These are phyloP conservation scores for Eremomyces bilateralis DNA, from an alignment of 495 filamentous ascomycete genomes.

Conservation along the genomic window DNA sequence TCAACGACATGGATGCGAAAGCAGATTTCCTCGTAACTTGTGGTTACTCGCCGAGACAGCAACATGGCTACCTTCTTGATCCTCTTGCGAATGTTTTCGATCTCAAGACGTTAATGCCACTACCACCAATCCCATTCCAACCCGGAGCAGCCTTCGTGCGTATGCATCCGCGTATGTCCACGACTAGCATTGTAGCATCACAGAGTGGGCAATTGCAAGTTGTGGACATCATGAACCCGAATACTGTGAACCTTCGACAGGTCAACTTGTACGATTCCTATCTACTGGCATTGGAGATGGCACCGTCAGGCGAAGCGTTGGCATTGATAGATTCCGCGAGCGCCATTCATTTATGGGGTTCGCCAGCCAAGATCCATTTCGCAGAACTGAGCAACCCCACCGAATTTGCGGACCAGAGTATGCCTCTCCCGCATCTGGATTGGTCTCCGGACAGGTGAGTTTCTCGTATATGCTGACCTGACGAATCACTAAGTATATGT, in stretches of 20 bases:
- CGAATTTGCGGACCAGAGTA: conserved; percentile 47
- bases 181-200: conserved; percentile 76
- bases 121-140: conserved; percentile 81
- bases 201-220: conserved; percentile 83
- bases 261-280: conserved; percentile 34
- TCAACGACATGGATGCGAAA: conserved; percentile 90
- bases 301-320: conserved; percentile 74
- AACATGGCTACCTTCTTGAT: conserved; percentile 49
- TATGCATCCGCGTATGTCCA: conserved; percentile 86
- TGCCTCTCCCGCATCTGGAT: conserved; percentile 31
- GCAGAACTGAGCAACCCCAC: conserved; percentile 60
- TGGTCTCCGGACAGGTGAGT: conserved; percentile 50
- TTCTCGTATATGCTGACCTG: not conserved
- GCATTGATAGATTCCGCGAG: conserved; percentile 61
- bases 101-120: conserved; percentile 59
- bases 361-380: conserved; percentile 71
- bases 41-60: conserved; percentile 60
- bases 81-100: conserved; percentile 87
- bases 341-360: conserved; percentile 76
- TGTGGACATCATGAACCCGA: conserved; percentile 85
- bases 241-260: conserved; percentile 74
- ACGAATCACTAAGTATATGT: not conserved
- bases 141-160: conserved; percentile 79
- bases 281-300: conserved; percentile 59
- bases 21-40: conserved; percentile 85